A percentile compares a stretch with the other conserved stretches of the same genome.
These are phyloP conservation scores for Penicillium psychrofluorescens DNA, from an alignment of 495 filamentous ascomycete genomes.

Conservation along the genomic window DNA sequence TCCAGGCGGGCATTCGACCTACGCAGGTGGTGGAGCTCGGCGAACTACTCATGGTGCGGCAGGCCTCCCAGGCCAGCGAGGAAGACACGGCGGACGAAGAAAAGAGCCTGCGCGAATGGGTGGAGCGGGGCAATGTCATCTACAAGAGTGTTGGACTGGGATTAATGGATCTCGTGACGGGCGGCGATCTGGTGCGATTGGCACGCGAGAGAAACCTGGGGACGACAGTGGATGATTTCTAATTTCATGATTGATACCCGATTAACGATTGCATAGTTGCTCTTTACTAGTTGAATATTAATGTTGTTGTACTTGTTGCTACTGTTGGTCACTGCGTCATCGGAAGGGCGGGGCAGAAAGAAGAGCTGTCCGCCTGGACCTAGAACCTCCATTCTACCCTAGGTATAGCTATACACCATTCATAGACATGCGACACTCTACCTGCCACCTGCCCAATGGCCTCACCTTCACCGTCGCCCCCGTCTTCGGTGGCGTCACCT, in stretches of 20 bases:
- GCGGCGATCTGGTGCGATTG: constrained; percentile 64
- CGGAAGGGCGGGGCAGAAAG: neutral
- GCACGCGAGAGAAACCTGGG: constrained; percentile 68
- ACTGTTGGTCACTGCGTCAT: neutral
- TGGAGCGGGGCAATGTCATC: constrained; percentile 70
- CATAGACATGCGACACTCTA: constrained; percentile 23
- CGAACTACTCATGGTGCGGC: constrained; percentile 70
- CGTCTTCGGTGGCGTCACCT: constrained; percentile 81
- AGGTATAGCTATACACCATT: neutral
- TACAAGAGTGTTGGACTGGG: constrained; percentile 41
- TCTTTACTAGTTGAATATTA: neutral
- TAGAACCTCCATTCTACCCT: neutral
- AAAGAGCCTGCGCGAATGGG: constrained; percentile 58
- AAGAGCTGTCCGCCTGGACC: too few relatives aligned
- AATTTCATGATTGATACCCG: neutral
- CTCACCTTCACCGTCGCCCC: constrained; percentile 72
- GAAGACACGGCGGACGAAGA: constrained; percentile 38
- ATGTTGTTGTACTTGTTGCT: neutral
- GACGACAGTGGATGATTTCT: constrained; percentile 55
- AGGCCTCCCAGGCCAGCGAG: constrained; percentile 26
- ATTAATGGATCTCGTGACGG: constrained; percentile 54
- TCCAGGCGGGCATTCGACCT: constrained; percentile 63
- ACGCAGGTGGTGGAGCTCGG: constrained; percentile 80
- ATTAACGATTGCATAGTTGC: neutral
- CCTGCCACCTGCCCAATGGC: constrained; percentile 71